A percentile compares a stretch with the other conserved stretches of the same genome.
Conservation (phyloP, 2,329 filamentous ascomycete genomes). For the Fusarium concolor region DNA sequence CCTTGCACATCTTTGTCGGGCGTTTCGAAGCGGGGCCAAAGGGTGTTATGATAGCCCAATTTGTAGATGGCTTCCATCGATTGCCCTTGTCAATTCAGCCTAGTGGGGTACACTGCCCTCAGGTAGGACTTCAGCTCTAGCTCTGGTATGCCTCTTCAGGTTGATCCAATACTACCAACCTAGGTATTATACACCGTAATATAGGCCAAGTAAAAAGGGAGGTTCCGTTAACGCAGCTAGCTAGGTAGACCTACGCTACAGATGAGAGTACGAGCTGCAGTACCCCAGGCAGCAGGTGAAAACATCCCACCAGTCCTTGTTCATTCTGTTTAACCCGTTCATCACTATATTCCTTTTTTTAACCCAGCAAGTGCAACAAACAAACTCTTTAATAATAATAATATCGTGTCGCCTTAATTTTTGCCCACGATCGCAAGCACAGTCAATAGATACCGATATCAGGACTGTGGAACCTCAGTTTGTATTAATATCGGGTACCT, state of each 20-base stretch:
- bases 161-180: background rate
- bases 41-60: background rate
- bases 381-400: too few relatives aligned
- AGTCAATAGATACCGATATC: background rate
- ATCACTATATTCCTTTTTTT: background rate
- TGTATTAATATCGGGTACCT: background rate
- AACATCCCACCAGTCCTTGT: background rate
- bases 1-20: conserved; percentile 2
- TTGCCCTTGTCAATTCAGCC: background rate
- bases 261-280: background rate
- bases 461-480: background rate
- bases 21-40: background rate
- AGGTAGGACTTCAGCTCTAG: background rate
- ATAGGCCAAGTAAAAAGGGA: too few relatives aligned
- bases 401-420: background rate
- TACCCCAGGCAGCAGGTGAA: background rate
- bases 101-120: background rate
- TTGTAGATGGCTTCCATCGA: background rate
- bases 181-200: background rate
- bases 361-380: background rate
- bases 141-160: background rate
- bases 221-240: background rate
- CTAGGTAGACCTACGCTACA: background rate
- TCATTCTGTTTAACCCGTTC: background rate
- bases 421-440: background rate